These are phyloP conservation scores for Hansenula sp. DNA, from an alignment of 1,139 yeast species.

Conservation along the genomic window DNA sequence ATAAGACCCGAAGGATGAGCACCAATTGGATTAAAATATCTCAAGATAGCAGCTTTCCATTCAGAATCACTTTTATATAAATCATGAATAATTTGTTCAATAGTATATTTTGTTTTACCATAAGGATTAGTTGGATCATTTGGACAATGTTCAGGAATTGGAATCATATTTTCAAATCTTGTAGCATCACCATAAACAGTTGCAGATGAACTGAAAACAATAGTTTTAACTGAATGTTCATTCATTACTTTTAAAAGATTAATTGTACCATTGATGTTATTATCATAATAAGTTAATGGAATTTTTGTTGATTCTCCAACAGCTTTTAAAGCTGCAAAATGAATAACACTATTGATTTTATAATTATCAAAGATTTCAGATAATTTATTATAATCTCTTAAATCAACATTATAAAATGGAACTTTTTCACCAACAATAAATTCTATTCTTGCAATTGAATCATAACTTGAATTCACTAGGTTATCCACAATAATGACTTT, in stretches of 20 bases:
- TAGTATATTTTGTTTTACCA: conserved; percentile 65
- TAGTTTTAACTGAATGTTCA: conserved; percentile 41
- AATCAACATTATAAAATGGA: conserved; percentile 59
- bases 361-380: conserved; percentile 44
- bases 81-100: conserved; percentile 62
- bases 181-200: conserved; percentile 86
- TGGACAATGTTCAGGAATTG: conserved; percentile 78
- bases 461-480: conserved; percentile 62
- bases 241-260: conserved; percentile 53
- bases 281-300: conserved; percentile 69
- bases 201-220: conserved; percentile 78
- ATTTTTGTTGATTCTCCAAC: conserved; percentile 76
- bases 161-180: conserved; percentile 67
- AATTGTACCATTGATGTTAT: conserved; percentile 66
- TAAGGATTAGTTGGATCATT: conserved; percentile 75
- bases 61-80: conserved; percentile 42
- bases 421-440: conserved; percentile 42
- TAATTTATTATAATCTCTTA: conserved; percentile 47
- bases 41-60: conserved; percentile 64
- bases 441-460: conserved; percentile 65
- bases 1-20: conserved; percentile 79
- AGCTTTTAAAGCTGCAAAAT: conserved; percentile 85
- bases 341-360: conserved; percentile 60
- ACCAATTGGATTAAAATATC: conserved; percentile 82
- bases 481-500: conserved; percentile 72